Percentiles rank a stretch among this genome's conserved stretches.
These are phyloP conservation scores for Paramecium biaurelia DNA, from an alignment of 73 alveolate species.

Conservation along the genomic window DNA sequence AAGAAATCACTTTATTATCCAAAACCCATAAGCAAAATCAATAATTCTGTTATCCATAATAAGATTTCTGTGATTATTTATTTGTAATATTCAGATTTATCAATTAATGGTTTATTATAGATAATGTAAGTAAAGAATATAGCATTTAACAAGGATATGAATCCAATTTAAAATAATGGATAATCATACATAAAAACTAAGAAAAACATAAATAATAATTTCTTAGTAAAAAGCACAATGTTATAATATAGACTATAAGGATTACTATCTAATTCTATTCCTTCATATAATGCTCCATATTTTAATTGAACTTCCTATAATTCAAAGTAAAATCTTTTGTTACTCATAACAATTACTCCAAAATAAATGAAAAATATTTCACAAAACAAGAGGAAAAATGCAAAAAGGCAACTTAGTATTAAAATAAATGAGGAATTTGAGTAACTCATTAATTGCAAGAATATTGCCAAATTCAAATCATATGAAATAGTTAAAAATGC, in stretches of 20 bases:
- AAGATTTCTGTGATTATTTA: neutral
- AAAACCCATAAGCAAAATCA: neutral
- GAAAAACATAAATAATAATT: neutral
- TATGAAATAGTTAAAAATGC: neutral
- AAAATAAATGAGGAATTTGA: neutral
- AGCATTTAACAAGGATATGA: neutral
- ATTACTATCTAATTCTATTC: neutral
- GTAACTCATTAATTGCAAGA: neutral
- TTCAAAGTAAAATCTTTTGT: neutral
- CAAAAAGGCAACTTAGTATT: neutral
- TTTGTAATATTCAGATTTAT: neutral
- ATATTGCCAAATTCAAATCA: slow-evolving; percentile 16
- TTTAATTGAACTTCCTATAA: neutral
- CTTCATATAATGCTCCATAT: slow-evolving; percentile 19
- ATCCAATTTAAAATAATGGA: neutral
- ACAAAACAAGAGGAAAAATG: neutral
- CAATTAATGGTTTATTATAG: neutral
- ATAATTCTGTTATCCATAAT: neutral
- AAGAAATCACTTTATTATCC: neutral
- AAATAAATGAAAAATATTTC: neutral
- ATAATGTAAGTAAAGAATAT: neutral
- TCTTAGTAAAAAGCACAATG: neutral
- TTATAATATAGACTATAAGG: neutral
- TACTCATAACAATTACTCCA: neutral
- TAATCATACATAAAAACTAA: neutral